These are phyloP conservation scores for Populus alba DNA, from an alignment of 345 rosid species.

Conservation along the genomic window DNA sequence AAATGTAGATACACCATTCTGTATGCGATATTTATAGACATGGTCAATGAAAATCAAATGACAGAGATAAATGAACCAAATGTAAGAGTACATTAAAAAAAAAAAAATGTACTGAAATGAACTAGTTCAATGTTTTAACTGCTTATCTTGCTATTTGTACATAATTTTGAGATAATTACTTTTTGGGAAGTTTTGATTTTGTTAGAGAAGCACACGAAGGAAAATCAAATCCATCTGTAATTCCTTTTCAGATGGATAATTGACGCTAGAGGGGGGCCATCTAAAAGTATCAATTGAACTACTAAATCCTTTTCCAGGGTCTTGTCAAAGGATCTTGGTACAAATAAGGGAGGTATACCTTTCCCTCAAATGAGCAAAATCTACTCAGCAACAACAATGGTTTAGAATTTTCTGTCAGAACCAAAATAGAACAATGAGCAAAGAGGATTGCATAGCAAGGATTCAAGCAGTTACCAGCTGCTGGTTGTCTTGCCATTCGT, in stretches of 20 bases:
- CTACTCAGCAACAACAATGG: background rate
- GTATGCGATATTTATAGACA: background rate
- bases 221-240: background rate
- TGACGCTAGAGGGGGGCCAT: background rate
- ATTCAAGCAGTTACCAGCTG: slow-evolving; percentile 8
- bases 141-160: background rate
- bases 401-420: background rate
- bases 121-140: background rate
- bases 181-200: too few species aligned
- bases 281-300: background rate
- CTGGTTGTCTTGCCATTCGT: slow-evolving; percentile 11
- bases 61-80: background rate
- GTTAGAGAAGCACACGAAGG: background rate
- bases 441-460: background rate
- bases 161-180: background rate
- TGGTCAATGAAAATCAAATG: background rate
- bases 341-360: background rate
- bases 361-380: background rate
- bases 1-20: background rate
- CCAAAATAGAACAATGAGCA: background rate
- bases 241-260: background rate
- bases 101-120: background rate
- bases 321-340: background rate
- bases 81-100: too few species aligned
- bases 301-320: background rate